Evolutionary conservation across 2,329 filamentous ascomycete species (phyloP), one percentile per base, ranked within the genome.

Genomic region (Cordyceps farinosa): DNA sequence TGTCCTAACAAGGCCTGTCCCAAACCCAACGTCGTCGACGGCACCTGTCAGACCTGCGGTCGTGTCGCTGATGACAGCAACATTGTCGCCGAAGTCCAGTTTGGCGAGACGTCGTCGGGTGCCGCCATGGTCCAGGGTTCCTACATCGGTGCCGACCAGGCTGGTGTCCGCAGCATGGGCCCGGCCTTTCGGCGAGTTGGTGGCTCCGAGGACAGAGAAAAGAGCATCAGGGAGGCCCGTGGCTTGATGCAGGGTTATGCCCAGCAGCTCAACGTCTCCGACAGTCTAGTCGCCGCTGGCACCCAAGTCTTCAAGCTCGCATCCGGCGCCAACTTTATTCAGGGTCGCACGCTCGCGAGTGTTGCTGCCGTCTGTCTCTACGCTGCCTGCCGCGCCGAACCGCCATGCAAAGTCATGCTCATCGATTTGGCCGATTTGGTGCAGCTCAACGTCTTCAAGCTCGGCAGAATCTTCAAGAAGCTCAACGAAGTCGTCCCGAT

Each of bases 351-450:
- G 22, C 89, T 92, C 55, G 87, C 90, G 66, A 91, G 90, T 60
- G 93, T 98, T 10, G 90, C 91, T 34, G 92, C 92, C n/a, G 90
- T 96, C 34, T 94, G 91, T 72, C 82, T 99, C 36, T 99, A 98
- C 69, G 89, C 91, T 62, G 92, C 92, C 15, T 96, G 92, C 72
- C 87, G 95, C 65, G 86, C 89, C 61, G 87, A 91, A 66, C 85
- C 86, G 50, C 87, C 88, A 30, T 96, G 95, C 72, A 90, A 89
- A 48, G 83, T 95, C 68, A 93, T 99, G 89, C 83, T 99, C 50
- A 98, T 99, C 74, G 95, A 99, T 73, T 87, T 99, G 72, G 91
- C 95, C 13, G 95, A 99, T 73, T 83, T 94, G 65, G 79, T 82
- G 62, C 84, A 85, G 78, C 86, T 95, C 72, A 97, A 97, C 69